Base-by-base conservation (phyloP, 2,329 filamentous ascomycete species). In the Sordariomycetes sp. region DNA sequence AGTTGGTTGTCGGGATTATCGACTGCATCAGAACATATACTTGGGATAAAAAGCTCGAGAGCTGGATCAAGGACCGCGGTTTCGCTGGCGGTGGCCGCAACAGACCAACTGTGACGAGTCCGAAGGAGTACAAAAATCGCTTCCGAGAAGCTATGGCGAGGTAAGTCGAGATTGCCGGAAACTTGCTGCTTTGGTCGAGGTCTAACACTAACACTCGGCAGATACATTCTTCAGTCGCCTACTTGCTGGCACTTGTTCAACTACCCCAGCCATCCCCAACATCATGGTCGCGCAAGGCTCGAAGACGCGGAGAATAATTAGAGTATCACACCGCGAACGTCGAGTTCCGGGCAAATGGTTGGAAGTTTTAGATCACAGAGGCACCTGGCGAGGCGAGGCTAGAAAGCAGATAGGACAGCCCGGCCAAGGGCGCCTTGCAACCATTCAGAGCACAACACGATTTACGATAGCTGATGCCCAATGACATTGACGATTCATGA, bases 1-100 rank as follows among this genome's bases (percentile, higher is more conserved):
- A 98, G 59, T 75, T 98, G 11, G 86, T 96, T 11, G 88, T 98
- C 3, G 92, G 92, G 5, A 96, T 98, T 49, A 96, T 98, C 43
- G 90, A 98, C 56, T 96, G 92, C 55, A 96, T 98, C 45, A 79
- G 92, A 36, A 98, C 92, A 0, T 98, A 96, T 54, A 98, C 92
- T 0, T 98, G 92, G 87, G 92, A 98, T 65, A 98, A 98, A 70
- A 95, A 95, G 55, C 74, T 98, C n/a, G 92, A 98, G 63, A 92
- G 82, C 35, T 98, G 92, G 92, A 95, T 98, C 71, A 98, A 98
- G 59, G 88, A 96, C 52, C 82, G 90, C 25, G 92, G 85, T 1
- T 86, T 88, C 48, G 82, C 75, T 1, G 78, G 79, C 6, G 78
- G 80, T 38, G 79, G 80, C 20, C 77, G 83, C 37, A 85, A 93